Conservation (phyloP, 192 early-diverging fungal genomes). For the Umbelopsis sp. region DNA sequence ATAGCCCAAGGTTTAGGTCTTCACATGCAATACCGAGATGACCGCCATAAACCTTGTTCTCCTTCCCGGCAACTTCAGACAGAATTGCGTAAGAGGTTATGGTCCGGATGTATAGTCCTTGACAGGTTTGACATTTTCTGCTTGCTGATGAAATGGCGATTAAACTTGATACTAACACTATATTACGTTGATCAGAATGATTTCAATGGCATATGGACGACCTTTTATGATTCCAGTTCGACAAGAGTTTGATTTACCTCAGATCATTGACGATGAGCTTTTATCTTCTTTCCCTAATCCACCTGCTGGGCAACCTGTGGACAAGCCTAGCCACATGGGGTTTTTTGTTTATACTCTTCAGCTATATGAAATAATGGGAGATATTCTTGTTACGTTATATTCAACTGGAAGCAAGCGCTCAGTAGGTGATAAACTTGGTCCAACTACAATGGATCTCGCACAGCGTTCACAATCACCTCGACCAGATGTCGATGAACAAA, state of each 20-base stretch:
- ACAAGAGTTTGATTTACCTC: conserved; percentile 8
- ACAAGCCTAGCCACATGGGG: conserved; percentile 18
- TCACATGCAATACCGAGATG: conserved; percentile 8
- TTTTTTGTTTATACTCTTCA: conserved; percentile 22
- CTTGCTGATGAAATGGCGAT: not conserved
- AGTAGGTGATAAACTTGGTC: not conserved
- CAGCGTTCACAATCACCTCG: not conserved
- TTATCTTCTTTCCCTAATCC: not conserved
- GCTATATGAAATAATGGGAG: conserved; percentile 23
- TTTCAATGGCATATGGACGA: conserved; percentile 21
- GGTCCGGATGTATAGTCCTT: conserved; percentile 17
- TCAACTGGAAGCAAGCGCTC: conserved; percentile 7
- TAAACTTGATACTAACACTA: not conserved
- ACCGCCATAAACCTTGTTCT: not conserved
- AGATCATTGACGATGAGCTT: conserved; percentile 21
- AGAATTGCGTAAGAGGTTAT: conserved; percentile 13
- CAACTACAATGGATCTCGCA: not conserved
- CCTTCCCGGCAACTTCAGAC: not conserved
- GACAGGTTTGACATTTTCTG: conserved; percentile 1
- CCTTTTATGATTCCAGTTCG: conserved; percentile 22
- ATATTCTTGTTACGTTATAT: conserved; percentile 14
- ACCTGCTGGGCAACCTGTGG: conserved; percentile 3
- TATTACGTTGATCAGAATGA: not conserved
- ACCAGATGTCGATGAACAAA: conserved; percentile 10
- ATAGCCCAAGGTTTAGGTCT: conserved; percentile 20